Evolutionary conservation across 768 basidiomycete genomes (phyloP).

Genomic region (Tricholoma saponaceum): DNA sequence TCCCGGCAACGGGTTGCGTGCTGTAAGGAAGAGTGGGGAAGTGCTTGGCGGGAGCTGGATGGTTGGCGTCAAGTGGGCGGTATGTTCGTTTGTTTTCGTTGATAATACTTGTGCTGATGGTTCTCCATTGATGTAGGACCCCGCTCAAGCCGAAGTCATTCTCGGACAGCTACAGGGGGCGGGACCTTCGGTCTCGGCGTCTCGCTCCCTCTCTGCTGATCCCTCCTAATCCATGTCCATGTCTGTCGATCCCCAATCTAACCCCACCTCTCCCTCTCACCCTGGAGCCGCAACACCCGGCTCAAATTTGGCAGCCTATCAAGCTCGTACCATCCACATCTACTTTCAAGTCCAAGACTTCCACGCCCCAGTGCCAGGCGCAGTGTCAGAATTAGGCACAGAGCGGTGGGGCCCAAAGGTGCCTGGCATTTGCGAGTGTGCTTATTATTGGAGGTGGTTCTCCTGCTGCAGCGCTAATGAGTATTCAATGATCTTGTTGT

Average conservation of each 20-base stretch:
- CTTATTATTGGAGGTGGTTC: too few relatives aligned
- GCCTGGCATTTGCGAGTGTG: too few relatives aligned
- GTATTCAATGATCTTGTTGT: too few relatives aligned
- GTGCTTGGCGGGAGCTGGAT: slow-evolving; percentile 71
- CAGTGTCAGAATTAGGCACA: too few relatives aligned
- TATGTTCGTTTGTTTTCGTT: slow-evolving; percentile 34
- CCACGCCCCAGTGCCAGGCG: too few relatives aligned
- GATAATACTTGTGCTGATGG: background rate
- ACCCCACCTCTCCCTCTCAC: slow-evolving; percentile 9
- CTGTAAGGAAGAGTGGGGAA: slow-evolving; percentile 81
- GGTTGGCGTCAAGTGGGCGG: slow-evolving; percentile 85
- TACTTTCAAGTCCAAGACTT: too few relatives aligned
- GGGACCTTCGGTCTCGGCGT: slow-evolving; percentile 7
- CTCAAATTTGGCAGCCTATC: too few relatives aligned
- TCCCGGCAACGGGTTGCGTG: slow-evolving; percentile 69
- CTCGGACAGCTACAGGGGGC: slow-evolving; percentile 34
- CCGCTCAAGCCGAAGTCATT: slow-evolving; percentile 50
- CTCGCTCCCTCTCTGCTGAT: slow-evolving; percentile 16
- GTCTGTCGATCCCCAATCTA: slow-evolving; percentile 40
- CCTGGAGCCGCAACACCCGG: too few relatives aligned
- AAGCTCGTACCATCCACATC: too few relatives aligned
- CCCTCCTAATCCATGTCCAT: slow-evolving; percentile 26
- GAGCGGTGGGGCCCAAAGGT: too few relatives aligned
- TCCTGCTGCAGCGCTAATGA: too few relatives aligned
- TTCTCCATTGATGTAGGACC: slow-evolving; percentile 43